phyloP scores from a whole-genome alignment of 352 stramenopile species.

The Thalassiosira exigua region DNA sequence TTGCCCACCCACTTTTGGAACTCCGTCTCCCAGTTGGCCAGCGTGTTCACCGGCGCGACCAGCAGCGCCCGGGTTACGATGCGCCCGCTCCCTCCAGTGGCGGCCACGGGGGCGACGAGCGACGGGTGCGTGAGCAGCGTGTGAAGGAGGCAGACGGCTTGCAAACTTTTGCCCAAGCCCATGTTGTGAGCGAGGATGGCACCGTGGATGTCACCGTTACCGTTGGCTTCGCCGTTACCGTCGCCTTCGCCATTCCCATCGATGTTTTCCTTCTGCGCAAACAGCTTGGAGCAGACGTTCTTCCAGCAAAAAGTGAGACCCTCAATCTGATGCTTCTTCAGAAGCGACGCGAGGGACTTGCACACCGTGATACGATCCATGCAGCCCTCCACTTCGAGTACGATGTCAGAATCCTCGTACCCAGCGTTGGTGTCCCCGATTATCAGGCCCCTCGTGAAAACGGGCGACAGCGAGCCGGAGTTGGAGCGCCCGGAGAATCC shows the following conservation, averaged over 20 bases:
- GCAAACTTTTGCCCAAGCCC: constrained; percentile 72
- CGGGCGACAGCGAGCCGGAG: constrained; percentile 7
- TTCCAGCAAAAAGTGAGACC: constrained; percentile 78
- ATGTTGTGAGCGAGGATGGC: constrained; percentile 82
- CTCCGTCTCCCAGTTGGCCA: constrained; percentile 77
- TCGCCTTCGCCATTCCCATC: background rate
- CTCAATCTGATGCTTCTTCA: constrained; percentile 80
- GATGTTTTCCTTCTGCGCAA: constrained; percentile 12
- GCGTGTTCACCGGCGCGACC: constrained; percentile 52
- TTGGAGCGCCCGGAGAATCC: background rate
- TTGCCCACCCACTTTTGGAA: constrained; percentile 72
- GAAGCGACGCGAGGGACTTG: constrained; percentile 48
- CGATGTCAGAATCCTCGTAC: constrained; percentile 45
- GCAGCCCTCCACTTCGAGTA: constrained; percentile 43
- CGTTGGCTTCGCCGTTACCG: too few species aligned
- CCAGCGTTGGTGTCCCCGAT: constrained; percentile 33
- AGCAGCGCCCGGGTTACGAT: constrained; percentile 58
- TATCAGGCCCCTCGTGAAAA: constrained; percentile 27
- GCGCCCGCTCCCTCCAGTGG: constrained; percentile 2
- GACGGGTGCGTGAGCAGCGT: constrained; percentile 68
- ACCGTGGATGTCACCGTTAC: constrained; percentile 48
- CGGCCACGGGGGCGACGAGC: constrained; percentile 18
- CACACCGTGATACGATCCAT: constrained; percentile 41
- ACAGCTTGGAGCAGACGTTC: constrained; percentile 72
- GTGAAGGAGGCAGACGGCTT: constrained; percentile 71